Evolutionary conservation across 2,329 filamentous ascomycete genomes (phyloP).

Genomic region (Colletotrichum plurivorum): DNA sequence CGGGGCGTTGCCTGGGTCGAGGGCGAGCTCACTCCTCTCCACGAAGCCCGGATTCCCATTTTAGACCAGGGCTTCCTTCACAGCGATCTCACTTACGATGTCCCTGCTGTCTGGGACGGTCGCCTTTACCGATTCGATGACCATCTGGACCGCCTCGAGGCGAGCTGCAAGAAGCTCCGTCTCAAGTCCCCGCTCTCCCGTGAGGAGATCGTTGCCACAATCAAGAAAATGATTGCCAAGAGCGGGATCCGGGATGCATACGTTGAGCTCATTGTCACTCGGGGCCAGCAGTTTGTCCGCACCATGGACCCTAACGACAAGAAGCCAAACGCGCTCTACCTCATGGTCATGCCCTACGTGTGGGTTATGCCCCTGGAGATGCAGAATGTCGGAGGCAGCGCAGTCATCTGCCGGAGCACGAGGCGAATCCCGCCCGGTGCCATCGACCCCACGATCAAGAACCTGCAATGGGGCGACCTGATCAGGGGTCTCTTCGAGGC

Average conservation of each 20-base stretch:
- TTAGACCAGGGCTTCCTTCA: conserved; percentile 67
- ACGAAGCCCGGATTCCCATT: conserved; percentile 64
- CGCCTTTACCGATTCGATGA: conserved; percentile 67
- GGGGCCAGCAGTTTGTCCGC: conserved; percentile 59
- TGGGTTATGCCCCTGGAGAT: conserved; percentile 64
- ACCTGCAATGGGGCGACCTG: conserved; percentile 66
- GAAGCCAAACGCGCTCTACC: conserved; percentile 59
- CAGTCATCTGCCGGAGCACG: conserved; percentile 61
- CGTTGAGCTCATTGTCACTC: conserved; percentile 65
- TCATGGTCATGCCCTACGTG: conserved; percentile 63
- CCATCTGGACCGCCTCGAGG: conserved; percentile 60
- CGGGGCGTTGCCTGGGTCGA: conserved; percentile 63
- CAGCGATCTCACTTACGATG: conserved; percentile 67
- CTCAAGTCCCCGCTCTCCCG: conserved; percentile 57
- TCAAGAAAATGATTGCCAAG: conserved; percentile 60
- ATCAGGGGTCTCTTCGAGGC: conserved; percentile 62
- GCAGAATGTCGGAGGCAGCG: conserved; percentile 56
- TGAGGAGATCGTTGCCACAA: conserved; percentile 54
- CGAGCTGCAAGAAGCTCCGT: conserved; percentile 61
- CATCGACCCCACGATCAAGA: conserved; percentile 67
- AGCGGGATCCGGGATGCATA: conserved; percentile 64
- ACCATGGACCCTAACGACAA: conserved; percentile 51
- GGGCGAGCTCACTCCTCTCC: conserved; percentile 57
- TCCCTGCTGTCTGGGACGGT: conserved; percentile 65
- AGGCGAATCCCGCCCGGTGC: conserved; percentile 59